Base-by-base conservation (phyloP, 2,329 filamentous ascomycete species). In the Fusarium secorum region DNA sequence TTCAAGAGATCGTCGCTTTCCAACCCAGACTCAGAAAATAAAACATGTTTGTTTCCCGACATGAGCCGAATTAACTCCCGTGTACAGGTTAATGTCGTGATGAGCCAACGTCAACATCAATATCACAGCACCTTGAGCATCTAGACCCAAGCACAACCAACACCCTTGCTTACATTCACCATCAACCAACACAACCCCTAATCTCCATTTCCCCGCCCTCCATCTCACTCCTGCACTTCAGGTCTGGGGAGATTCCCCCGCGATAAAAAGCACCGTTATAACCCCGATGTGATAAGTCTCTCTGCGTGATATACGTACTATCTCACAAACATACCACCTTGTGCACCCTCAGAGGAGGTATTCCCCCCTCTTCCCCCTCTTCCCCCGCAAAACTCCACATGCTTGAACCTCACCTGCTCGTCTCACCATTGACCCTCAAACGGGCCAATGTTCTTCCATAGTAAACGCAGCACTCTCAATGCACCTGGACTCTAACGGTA, bases 371-470 rank as follows among this genome's bases (percentile, higher is more conserved):
- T 67, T 63, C 58, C 64, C 59, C 64, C 65, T 58, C 51, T 65
- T 68, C 68, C 68, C 68, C 68, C 68, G 51, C 68, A 71, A 54
- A 61, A 70, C 56, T 66, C 65, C 57, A 66, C 60, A 54, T 44
- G 38, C 46, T 32, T 32, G 22, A 51, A 60, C 61, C 36, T 60
- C 66, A 57, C 53, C 52, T 69, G 33, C 33, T 61, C 33, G 52
- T 71, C 67, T 68, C 68, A 68, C 68, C 49, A 70, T 46, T 39
- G 33, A 42, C 20, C 7, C 45, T 49, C 45, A 49, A 49, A 32
- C 28, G n/a, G 5, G 17, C 13, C 30, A 51, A 33, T 22, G 15
- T 7, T 33, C 17, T 7, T 18, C 15, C 33, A 35, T 35, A 17
- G 15, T 24, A 20, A 35, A n/a, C 20, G n/a, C 4, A 49, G 28